Evolutionary conservation across 2,329 filamentous ascomycete genomes (phyloP).

Genomic region (Dothistroma septosporum): DNA sequence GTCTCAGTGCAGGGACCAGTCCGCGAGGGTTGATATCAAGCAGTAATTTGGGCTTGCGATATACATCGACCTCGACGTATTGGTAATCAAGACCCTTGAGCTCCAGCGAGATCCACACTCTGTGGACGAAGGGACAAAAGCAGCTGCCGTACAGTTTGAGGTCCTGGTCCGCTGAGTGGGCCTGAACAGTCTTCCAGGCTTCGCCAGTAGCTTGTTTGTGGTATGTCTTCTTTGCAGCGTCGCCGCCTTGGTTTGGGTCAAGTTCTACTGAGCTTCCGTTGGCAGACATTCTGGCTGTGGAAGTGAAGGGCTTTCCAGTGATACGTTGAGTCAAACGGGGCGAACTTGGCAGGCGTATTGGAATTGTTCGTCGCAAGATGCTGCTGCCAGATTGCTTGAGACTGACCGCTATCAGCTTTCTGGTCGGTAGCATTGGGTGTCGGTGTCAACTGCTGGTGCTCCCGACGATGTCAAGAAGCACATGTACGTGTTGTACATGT

Average conservation of each 20-base stretch:
- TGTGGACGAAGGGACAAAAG: constrained; percentile 83
- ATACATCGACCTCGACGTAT: constrained; percentile 81
- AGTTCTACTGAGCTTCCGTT: constrained; percentile 22
- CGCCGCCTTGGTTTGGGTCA: constrained; percentile 37
- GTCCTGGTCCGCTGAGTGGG: constrained; percentile 64
- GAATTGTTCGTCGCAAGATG: neutral
- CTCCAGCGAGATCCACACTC: constrained; percentile 85
- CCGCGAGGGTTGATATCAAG: constrained; percentile 73
- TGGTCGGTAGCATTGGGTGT: neutral
- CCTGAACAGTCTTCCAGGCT: constrained; percentile 65
- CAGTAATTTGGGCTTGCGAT: constrained; percentile 65
- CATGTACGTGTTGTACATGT: neutral
- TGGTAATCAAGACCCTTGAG: constrained; percentile 74
- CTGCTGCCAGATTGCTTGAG: neutral
- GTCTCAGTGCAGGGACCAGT: constrained; percentile 69
- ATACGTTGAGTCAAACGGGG: neutral
- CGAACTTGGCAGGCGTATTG: neutral
- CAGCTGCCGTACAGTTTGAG: constrained; percentile 78
- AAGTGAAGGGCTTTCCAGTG: neutral
- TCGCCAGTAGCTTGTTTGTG: constrained; percentile 68
- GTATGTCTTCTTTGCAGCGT: constrained; percentile 56
- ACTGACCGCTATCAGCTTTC: neutral
- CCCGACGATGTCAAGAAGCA: neutral
- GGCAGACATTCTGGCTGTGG: constrained; percentile 6
- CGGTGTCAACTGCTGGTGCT: neutral